These are phyloP conservation scores for Plicaturopsis crispa DNA, from an alignment of 768 basidiomycete genomes.

Conservation along the genomic window DNA sequence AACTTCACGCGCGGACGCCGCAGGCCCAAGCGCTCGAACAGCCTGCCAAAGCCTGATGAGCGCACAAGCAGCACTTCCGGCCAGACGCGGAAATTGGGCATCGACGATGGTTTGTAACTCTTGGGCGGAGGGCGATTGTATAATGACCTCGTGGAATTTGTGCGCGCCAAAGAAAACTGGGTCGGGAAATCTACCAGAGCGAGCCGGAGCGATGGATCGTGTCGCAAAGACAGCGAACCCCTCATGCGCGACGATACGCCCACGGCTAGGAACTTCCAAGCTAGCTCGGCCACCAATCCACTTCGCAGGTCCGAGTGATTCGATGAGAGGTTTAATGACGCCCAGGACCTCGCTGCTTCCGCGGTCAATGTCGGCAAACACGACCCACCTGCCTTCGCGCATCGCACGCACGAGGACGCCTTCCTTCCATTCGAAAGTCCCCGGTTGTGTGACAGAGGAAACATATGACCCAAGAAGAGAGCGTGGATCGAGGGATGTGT, in stretches of 20 bases:
- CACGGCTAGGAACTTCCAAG: slow-evolving; percentile 69
- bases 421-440: slow-evolving; percentile 94
- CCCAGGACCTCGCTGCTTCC: slow-evolving; percentile 88
- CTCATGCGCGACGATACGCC: slow-evolving; percentile 66
- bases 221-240: slow-evolving; percentile 88
- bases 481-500: slow-evolving; percentile 92
- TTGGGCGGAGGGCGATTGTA: slow-evolving; percentile 50
- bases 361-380: slow-evolving; percentile 88
- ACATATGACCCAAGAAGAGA: slow-evolving; percentile 90
- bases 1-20: slow-evolving; percentile 45
- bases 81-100: slow-evolving; percentile 57
- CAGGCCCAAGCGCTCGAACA: slow-evolving; percentile 42
- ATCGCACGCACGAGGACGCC: slow-evolving; percentile 88
- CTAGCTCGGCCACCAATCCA: slow-evolving; percentile 68
- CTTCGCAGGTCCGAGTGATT: slow-evolving; percentile 61
- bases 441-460: slow-evolving; percentile 76
- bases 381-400: slow-evolving; percentile 85
- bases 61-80: slow-evolving; percentile 34
- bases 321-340: slow-evolving; percentile 75
- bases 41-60: slow-evolving; percentile 67
- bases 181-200: slow-evolving; percentile 38
- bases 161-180: slow-evolving; percentile 81
- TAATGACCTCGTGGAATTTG: slow-evolving; percentile 67
- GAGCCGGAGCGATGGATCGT: slow-evolving; percentile 50
- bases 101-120: slow-evolving; percentile 71